Percentiles rank a stretch among this genome's conserved stretches.
These are phyloP conservation scores for Podila epicladia DNA, from an alignment of 192 early-diverging fungal species.

Conservation along the genomic window DNA sequence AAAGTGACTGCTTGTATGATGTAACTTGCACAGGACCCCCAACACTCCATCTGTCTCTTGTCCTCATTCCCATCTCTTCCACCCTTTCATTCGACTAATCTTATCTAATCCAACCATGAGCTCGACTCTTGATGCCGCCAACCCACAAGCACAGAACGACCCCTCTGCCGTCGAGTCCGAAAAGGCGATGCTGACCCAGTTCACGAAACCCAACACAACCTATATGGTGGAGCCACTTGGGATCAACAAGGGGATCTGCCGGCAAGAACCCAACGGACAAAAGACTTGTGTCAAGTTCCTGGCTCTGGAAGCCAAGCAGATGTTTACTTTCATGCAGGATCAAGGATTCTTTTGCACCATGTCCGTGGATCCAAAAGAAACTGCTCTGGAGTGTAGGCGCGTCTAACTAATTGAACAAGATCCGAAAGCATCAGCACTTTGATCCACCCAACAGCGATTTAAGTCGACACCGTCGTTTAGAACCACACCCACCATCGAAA, in stretches of 20 bases:
- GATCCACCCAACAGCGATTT: not conserved
- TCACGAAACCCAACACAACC: constrained; percentile 43
- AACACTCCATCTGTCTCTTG: not conserved
- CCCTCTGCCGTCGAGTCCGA: constrained; percentile 44
- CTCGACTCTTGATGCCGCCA: constrained; percentile 42
- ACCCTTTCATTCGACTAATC: not conserved
- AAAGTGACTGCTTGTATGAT: too few species aligned
- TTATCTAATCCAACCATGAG: constrained; percentile 22
- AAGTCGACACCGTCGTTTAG: not conserved
- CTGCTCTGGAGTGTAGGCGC: constrained; percentile 43
- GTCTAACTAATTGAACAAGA: constrained; percentile 8
- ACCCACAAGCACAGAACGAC: constrained; percentile 36
- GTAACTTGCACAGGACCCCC: too few species aligned
- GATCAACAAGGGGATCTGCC: constrained; percentile 47
- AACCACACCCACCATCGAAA: too few species aligned
- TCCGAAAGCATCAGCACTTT: not conserved
- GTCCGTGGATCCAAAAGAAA: constrained; percentile 38
- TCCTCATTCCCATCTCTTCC: not conserved
- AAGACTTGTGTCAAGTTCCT: constrained; percentile 48
- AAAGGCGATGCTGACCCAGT: constrained; percentile 31
- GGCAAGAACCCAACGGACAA: constrained; percentile 48
- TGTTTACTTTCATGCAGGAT: constrained; percentile 53
- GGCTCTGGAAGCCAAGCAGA: constrained; percentile 46
- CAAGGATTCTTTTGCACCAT: constrained; percentile 51
- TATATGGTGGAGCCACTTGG: constrained; percentile 47